Base-by-base conservation (phyloP, 345 rosid species). In the Salix caprea region DNA sequence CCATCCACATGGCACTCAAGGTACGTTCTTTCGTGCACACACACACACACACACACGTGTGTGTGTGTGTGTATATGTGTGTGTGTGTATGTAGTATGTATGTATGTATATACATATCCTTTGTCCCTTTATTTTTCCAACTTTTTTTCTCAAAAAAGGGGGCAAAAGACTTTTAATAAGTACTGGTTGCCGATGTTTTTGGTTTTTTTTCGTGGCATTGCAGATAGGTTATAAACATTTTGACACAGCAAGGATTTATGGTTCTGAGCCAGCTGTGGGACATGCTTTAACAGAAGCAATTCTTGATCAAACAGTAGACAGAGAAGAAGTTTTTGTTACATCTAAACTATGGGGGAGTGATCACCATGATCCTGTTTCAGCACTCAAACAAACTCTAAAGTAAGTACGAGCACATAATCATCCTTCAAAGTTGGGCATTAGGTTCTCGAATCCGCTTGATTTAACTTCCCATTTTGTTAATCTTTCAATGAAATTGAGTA, bases 181-280 rank as follows among this genome's bases (percentile, higher is more conserved):
- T 10, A 0, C 44, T 40, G 44, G 44, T 40, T 40, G 13, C 44
- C 44, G 0, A 40, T 40, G 0, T 46, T 46, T 34, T 34, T 34
- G 37, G 6, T 34, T 34, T 34, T 18, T 1, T 65, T 7, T 28
- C n/a, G 46, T 13, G 19, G 46, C 23, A 4, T 61, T 74, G 73
- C 89, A 95, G 97, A 80, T 88, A 76, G 97, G 99, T 24, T 95
- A 92, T 75, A 84, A 96, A 76, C 99, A 95, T 85, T 88, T 95
- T 44, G 99, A 92, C 80, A 91, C 99, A 0, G 97, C 97, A 26
- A 89, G 83, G 81, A 84, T 95, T 68, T 95, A 95, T 73, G 93
- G 92, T 32, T 92, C 97, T 2, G 97, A 94, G 88, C 82, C 89
- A 70, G 92, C 95, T 2, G 82, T 92, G n/a, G 98, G 98, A 26